Percentiles rank a stretch among this genome's conserved stretches.
phyloP scores from a whole-genome alignment of 2,329 filamentous ascomycete genomes.

The Trichoderma sp. region DNA sequence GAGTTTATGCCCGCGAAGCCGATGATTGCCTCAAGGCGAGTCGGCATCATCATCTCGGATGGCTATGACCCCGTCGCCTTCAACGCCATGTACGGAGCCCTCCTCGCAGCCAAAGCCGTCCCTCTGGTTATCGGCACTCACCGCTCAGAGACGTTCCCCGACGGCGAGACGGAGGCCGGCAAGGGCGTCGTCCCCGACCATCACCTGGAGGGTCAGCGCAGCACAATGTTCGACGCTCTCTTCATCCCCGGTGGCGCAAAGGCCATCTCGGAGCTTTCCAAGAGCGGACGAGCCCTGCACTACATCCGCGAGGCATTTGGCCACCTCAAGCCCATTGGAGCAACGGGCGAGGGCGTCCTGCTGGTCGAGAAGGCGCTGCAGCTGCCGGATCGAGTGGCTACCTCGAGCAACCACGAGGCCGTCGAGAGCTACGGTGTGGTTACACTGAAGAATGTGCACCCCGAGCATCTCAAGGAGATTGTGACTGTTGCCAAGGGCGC shows the following conservation, averaged over 20 bases:
- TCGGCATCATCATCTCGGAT: constrained; percentile 77
- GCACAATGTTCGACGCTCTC: constrained; percentile 78
- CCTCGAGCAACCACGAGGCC: constrained; percentile 52
- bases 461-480: constrained; percentile 62
- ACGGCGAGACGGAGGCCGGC: constrained; percentile 43
- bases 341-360: constrained; percentile 70
- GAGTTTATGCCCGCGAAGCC: constrained; percentile 65
- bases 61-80: constrained; percentile 72
- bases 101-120: constrained; percentile 64
- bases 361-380: constrained; percentile 57
- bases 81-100: constrained; percentile 63
- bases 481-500: constrained; percentile 67
- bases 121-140: constrained; percentile 73
- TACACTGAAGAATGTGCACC: constrained; percentile 58
- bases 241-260: constrained; percentile 74
- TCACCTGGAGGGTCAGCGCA: constrained; percentile 77
- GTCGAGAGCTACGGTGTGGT: constrained; percentile 75
- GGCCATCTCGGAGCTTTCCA: constrained; percentile 62
- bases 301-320: constrained; percentile 81
- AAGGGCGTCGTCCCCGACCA: constrained; percentile 64
- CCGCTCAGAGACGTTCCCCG: constrained; percentile 60
- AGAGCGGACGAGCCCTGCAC: constrained; percentile 72
- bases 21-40: constrained; percentile 69
- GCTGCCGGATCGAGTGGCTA: constrained; percentile 43
- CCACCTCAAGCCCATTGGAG: constrained; percentile 78